Conservation (phyloP, 257 asterid species). For the Plantago ovata region DNA sequence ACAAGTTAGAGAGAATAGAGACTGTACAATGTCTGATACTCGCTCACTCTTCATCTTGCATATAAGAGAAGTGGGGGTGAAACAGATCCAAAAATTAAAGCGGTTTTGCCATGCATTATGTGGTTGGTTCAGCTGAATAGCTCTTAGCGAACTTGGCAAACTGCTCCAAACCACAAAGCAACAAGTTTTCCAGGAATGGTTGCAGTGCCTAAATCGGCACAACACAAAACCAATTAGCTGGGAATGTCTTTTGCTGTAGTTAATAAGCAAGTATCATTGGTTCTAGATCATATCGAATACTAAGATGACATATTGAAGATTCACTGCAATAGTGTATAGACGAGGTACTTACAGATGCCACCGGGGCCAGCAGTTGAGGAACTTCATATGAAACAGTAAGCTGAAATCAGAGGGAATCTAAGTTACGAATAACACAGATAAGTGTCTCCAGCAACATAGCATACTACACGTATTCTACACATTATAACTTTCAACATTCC, state of each 20-base stretch:
- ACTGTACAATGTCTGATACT: constrained; percentile 15
- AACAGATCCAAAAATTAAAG: constrained; percentile 4
- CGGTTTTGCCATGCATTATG: constrained; percentile 18
- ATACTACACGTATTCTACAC: too few species aligned
- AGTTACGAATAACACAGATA: constrained; percentile 2
- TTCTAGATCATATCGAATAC: too few species aligned
- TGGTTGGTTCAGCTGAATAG: constrained; percentile 43
- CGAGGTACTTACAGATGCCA: constrained; percentile 71
- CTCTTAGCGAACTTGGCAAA: constrained; percentile 56
- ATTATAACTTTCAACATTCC: too few species aligned
- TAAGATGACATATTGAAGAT: not conserved
- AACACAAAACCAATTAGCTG: not conserved
- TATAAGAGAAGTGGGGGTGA: constrained; percentile 9
- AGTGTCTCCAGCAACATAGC: too few species aligned
- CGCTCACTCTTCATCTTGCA: constrained; percentile 7
- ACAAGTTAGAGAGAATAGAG: constrained; percentile 28
- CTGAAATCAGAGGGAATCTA: constrained; percentile 43
- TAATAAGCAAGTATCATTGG: not conserved
- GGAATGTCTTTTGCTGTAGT: not conserved
- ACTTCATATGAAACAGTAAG: constrained; percentile 94
- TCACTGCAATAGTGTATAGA: not conserved
- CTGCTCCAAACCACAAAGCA: constrained; percentile 52
- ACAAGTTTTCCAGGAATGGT: constrained; percentile 79
- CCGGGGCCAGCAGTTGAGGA: constrained; percentile 80
- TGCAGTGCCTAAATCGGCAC: constrained; percentile 57